Conservation (phyloP, 345 rosid genomes). For the Noccaea caerulescens region DNA sequence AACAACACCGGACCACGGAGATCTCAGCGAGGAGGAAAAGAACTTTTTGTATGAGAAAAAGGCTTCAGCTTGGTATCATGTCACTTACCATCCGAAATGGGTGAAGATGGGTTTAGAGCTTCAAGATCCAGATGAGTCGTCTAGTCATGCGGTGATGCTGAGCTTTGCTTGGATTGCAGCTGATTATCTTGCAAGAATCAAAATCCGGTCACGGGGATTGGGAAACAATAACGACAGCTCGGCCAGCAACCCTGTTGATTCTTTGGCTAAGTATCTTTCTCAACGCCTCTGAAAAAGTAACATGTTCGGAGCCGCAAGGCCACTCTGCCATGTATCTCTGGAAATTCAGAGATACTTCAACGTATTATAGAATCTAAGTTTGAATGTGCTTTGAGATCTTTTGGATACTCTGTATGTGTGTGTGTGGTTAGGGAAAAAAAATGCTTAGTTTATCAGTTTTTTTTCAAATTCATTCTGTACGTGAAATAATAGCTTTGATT, state of each 20-base stretch:
- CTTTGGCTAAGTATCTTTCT: conserved; percentile 62
- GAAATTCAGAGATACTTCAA: conserved; percentile 9
- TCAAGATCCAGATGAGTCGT: conserved; percentile 50
- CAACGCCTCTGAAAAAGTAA: conserved; percentile 55
- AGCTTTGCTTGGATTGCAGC: conserved; percentile 92
- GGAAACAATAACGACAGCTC: conserved; percentile 43
- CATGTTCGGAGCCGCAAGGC: conserved; percentile 48
- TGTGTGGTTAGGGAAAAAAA: conserved; percentile 5
- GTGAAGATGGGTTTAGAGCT: conserved; percentile 57
- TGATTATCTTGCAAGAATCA: conserved; percentile 86
- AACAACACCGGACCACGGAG: conserved; percentile 51
- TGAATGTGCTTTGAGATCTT: conserved; percentile 12
- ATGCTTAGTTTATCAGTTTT: background rate
- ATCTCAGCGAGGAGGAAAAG: conserved; percentile 62
- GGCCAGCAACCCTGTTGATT: conserved; percentile 59
- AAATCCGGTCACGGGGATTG: conserved; percentile 50
- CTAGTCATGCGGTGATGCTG: conserved; percentile 49
- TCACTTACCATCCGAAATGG: conserved; percentile 78
- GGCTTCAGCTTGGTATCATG: conserved; percentile 97
- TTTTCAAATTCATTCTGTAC: no score
- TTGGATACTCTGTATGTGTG: background rate
- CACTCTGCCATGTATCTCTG: conserved; percentile 56
- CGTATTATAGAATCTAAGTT: background rate
- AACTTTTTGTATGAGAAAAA: conserved; percentile 61
- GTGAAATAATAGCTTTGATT: no score